phyloP scores from a whole-genome alignment of 208 protist genomes.

The Leishmania tarentolae region DNA sequence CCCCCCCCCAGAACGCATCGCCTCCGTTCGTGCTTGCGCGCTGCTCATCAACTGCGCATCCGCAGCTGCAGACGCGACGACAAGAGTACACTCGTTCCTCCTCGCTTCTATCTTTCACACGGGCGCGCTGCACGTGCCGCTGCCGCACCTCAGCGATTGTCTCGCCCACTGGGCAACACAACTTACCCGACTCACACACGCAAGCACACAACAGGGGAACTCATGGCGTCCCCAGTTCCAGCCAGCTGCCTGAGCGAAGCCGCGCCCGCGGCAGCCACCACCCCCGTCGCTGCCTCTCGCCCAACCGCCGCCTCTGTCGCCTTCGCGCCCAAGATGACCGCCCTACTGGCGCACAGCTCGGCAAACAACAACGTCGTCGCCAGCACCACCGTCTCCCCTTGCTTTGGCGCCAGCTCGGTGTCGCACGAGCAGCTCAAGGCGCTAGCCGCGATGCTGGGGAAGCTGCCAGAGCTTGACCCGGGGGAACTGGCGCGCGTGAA shows the following conservation, averaged over 20 bases:
- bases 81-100: background rate
- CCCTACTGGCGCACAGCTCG: background rate
- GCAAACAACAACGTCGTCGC: background rate
- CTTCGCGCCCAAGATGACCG: slow-evolving; percentile 3
- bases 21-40: background rate
- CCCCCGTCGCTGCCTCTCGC: background rate
- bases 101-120: background rate
- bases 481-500: slow-evolving; percentile 68
- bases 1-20: background rate
- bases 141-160: background rate
- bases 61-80: too few species aligned
- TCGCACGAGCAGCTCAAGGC: slow-evolving; percentile 19
- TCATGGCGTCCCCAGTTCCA: background rate
- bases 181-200: background rate
- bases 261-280: slow-evolving; percentile 1
- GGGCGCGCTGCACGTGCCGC: background rate
- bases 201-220: background rate
- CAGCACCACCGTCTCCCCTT: background rate
- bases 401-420: background rate
- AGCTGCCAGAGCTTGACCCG: slow-evolving; percentile 71
- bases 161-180: background rate
- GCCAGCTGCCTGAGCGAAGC: background rate
- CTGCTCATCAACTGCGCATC: background rate
- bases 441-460: slow-evolving; percentile 30
- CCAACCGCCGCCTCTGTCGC: background rate